A percentile compares a stretch with the other conserved stretches of the same genome.
Evolutionary conservation across 2,329 filamentous ascomycete species (phyloP).

Genomic region (Diaporthe sp.): DNA sequence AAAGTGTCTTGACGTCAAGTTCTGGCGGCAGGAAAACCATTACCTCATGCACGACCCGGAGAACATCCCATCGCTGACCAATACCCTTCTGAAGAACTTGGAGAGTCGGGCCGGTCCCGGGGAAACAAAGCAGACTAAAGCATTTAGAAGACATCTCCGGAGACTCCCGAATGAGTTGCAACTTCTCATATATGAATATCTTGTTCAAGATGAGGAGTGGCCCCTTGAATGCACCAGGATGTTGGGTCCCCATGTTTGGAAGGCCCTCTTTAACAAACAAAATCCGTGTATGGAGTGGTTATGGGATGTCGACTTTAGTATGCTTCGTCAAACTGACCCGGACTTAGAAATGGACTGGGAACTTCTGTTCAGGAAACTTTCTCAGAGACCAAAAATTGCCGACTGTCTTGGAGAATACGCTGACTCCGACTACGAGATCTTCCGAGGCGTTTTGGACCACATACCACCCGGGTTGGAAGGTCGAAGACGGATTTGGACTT

Average conservation of each 20-base stretch:
- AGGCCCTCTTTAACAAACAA: neutral
- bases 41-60: neutral
- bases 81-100: constrained; percentile 1
- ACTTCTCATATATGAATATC: neutral
- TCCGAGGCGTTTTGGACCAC: neutral
- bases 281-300: neutral
- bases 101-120: neutral
- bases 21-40: neutral
- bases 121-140: too few species aligned
- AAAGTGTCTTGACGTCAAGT: neutral
- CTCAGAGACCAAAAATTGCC: neutral
- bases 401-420: neutral
- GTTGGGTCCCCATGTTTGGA: neutral
- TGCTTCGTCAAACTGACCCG: neutral
- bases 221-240: neutral
- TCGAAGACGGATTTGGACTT: neutral
- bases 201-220: neutral
- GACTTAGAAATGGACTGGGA: neutral
- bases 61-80: neutral
- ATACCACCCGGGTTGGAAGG: neutral
- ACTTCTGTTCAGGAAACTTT: constrained; percentile 1
- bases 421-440: neutral
- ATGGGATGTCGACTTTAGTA: constrained; percentile 6
- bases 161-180: neutral
- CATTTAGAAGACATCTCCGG: neutral